Base-by-base conservation (phyloP, 2,329 filamentous ascomycete species). In the Incumbomyces lentus region DNA sequence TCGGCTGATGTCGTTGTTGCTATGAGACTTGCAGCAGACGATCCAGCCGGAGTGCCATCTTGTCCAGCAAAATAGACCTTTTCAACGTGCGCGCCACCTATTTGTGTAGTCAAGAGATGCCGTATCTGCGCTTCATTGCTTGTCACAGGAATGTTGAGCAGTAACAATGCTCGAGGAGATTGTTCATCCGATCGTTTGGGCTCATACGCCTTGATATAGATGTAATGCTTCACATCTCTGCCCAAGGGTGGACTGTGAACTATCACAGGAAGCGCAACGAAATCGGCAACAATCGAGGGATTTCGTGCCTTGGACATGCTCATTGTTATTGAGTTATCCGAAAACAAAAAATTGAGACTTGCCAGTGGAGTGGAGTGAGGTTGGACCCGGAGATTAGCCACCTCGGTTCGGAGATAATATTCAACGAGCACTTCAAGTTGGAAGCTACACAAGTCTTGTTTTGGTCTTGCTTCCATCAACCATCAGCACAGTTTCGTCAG, bases 101-200 rank as follows among this genome's bases (percentile, higher is more conserved):
- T 74, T 13, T 93, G 76, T 1, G 75, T 71, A 1, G 78, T 69
- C 56, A 96, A 93, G 0, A 96, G 68, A 35, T 80, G 73, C 37
- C 86, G 81, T 35, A 96, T 73, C 58, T 89, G 85, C 1, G 72
- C 64, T 47, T 86, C 81, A 3, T 86, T 93, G 49, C 86, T 82
- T 61, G 95, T 89, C 52, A 83, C 73, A 6, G 92, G 92, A 1
- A 93, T 69, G 59, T 98, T 96, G 53, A 89, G 84, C n/a, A 94
- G 62, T 66, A 95, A 98, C 14, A 98, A 74, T 51, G 85, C 88
- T 56, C 89, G 81, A 13, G 78, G 70, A 57, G 90, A 84, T 63
- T 84, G 76, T 46, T 76, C 72, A 6, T 83, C 84, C 12, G 85
- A 79, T 34, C 85, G 75, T 66, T 84, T 86, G 50, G 90, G 88